These are phyloP conservation scores for Fomes fomentarius DNA, from an alignment of 1,284 basidiomycete species.

Conservation along the genomic window DNA sequence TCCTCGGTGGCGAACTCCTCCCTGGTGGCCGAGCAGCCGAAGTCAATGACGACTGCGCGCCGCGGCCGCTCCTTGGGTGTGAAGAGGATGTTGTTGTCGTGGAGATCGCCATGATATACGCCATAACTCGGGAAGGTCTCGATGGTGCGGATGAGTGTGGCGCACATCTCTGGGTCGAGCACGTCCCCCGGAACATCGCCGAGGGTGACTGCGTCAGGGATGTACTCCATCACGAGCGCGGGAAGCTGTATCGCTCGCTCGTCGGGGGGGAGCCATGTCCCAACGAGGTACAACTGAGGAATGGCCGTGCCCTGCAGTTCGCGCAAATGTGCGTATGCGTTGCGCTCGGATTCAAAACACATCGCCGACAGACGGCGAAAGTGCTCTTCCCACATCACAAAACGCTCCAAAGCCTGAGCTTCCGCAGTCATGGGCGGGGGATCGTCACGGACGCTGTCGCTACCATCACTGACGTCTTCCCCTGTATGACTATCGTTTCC, in stretches of 20 bases:
- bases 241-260: slow-evolving; percentile 4
- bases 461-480: too few relatives aligned
- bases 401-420: too few relatives aligned
- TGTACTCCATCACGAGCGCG: slow-evolving; percentile 10
- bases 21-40: not conserved
- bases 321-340: slow-evolving; percentile 2
- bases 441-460: too few relatives aligned
- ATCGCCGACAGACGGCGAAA: not conserved
- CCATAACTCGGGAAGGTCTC: slow-evolving; percentile 1
- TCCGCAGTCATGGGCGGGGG: too few relatives aligned
- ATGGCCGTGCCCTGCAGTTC: slow-evolving; percentile 8
- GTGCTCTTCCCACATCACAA: slow-evolving; percentile 1
- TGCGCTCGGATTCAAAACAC: not conserved
- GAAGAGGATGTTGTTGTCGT: slow-evolving; percentile 6
- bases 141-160: not conserved
- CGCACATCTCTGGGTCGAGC: not conserved
- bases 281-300: slow-evolving; percentile 4
- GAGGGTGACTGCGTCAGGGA: slow-evolving; percentile 11
- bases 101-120: slow-evolving; percentile 4
- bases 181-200: not conserved
- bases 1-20: too few relatives aligned
- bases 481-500: too few relatives aligned
- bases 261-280: slow-evolving; percentile 1
- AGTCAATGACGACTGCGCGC: slow-evolving; percentile 11
- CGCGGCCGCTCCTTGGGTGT: not conserved